phyloP scores from a whole-genome alignment of 805 yeast species.

The Wickerhamiella brachini region DNA sequence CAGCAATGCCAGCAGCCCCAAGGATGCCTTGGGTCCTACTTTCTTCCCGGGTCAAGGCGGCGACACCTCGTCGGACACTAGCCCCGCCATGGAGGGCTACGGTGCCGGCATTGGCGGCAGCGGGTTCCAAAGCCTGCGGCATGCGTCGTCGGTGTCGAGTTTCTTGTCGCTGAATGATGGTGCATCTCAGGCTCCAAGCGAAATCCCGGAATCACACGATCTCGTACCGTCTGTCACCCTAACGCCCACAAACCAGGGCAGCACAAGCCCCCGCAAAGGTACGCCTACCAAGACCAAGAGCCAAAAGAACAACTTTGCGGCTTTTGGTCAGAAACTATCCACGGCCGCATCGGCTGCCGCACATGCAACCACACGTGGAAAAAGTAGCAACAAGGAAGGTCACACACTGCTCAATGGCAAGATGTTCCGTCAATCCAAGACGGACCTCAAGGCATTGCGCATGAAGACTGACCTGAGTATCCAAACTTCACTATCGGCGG shows the following conservation, averaged over 20 bases:
- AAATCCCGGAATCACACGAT: background rate
- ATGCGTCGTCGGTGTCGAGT: background rate
- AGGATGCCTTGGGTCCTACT: background rate
- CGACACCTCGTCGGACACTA: background rate
- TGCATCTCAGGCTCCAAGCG: background rate
- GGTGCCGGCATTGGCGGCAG: background rate
- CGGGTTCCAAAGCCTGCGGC: background rate
- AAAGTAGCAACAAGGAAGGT: slow-evolving; percentile 3
- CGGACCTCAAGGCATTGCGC: slow-evolving; percentile 16
- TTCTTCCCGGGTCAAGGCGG: background rate
- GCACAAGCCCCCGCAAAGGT: background rate
- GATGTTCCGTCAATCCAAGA: slow-evolving; percentile 24
- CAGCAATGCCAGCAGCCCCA: slow-evolving; percentile 2
- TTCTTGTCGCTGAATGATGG: background rate
- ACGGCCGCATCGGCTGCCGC: slow-evolving; percentile 25
- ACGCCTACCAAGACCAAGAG: slow-evolving; percentile 6
- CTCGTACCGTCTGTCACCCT: background rate
- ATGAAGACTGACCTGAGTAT: slow-evolving; percentile 20
- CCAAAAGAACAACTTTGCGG: slow-evolving; percentile 16
- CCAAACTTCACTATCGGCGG: slow-evolving; percentile 9
- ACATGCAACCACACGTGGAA: slow-evolving; percentile 14
- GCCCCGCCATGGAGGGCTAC: background rate
- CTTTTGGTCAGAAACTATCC: slow-evolving; percentile 18
- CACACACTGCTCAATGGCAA: slow-evolving; percentile 19
- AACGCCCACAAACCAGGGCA: background rate